phyloP scores from a whole-genome alignment of 169 alveolate species.

The Besnoitia besnoiti region DNA sequence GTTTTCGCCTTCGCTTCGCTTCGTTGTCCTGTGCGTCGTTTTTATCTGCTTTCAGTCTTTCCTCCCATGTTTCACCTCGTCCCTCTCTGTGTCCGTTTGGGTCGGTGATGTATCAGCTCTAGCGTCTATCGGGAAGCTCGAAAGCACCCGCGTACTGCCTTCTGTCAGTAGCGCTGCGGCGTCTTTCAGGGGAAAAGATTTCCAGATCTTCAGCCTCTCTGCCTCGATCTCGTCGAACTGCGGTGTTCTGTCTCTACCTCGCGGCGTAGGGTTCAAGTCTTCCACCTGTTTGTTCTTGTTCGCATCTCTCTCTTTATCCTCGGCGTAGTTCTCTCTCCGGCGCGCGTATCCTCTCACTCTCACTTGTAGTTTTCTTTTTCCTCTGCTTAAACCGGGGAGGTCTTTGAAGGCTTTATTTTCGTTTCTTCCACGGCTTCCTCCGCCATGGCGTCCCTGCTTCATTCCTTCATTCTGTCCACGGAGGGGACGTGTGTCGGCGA shows the following conservation, averaged over 20 bases:
- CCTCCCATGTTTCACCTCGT: neutral
- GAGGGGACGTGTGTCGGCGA: slow-evolving; percentile 3
- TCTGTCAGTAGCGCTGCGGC: no score
- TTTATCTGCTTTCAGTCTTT: neutral
- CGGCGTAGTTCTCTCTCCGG: neutral
- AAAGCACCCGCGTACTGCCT: no score
- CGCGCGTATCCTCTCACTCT: no score
- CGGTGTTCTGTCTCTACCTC: neutral
- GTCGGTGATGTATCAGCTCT: no score
- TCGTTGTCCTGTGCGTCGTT: neutral
- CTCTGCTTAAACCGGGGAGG: no score
- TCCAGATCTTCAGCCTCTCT: no score
- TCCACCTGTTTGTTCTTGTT: neutral
- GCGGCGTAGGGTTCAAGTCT: no score
- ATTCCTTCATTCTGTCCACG: neutral
- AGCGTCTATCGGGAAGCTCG: no score
- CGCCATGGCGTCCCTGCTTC: neutral
- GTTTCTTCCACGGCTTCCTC: no score
- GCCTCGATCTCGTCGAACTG: neutral
- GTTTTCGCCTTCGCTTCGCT: neutral
- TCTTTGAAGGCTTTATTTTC: no score
- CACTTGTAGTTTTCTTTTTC: no score
- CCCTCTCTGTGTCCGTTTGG: neutral
- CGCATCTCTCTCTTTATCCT: neutral
- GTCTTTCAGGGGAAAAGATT: no score